A percentile compares a stretch with the other conserved stretches of the same genome.
These are phyloP conservation scores for Corymbia calophylla DNA, from an alignment of 441 rosid species.

Conservation along the genomic window DNA sequence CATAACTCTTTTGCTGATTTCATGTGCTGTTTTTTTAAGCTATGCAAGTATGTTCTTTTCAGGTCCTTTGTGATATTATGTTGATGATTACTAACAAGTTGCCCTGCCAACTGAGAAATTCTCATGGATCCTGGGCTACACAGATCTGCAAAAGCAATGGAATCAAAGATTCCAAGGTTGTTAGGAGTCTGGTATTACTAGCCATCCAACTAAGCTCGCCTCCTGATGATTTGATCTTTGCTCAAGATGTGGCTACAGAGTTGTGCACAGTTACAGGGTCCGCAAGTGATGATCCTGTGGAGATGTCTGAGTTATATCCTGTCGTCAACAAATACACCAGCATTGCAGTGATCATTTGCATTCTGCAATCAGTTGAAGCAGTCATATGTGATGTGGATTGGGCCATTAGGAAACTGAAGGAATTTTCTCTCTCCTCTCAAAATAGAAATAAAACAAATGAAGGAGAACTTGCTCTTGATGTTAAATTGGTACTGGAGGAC, in stretches of 20 bases:
- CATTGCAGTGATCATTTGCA: slow-evolving; percentile 33
- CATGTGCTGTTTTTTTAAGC: background rate
- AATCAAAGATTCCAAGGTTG: slow-evolving; percentile 37
- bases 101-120: slow-evolving; percentile 48
- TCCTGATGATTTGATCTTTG: slow-evolving; percentile 47
- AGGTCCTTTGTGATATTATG: slow-evolving; percentile 54
- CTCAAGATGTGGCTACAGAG: slow-evolving; percentile 43
- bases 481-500: slow-evolving; percentile 32
- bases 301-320: slow-evolving; percentile 36
- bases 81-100: slow-evolving; percentile 36
- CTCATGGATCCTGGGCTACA: slow-evolving; percentile 56
- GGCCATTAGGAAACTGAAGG: slow-evolving; percentile 52
- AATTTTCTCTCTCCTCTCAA: slow-evolving; percentile 24
- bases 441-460: slow-evolving; percentile 23
- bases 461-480: slow-evolving; percentile 24
- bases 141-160: slow-evolving; percentile 41
- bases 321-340: slow-evolving; percentile 45
- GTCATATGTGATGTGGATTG: slow-evolving; percentile 54
- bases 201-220: slow-evolving; percentile 42
- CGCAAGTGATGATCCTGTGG: slow-evolving; percentile 13
- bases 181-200: slow-evolving; percentile 39
- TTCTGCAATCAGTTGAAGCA: slow-evolving; percentile 45
- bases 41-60: slow-evolving; percentile 4
- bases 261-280: slow-evolving; percentile 31
- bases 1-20: background rate